These are phyloP conservation scores for Medicago ruthenica DNA, from an alignment of 306 rosid genomes.

Conservation along the genomic window DNA sequence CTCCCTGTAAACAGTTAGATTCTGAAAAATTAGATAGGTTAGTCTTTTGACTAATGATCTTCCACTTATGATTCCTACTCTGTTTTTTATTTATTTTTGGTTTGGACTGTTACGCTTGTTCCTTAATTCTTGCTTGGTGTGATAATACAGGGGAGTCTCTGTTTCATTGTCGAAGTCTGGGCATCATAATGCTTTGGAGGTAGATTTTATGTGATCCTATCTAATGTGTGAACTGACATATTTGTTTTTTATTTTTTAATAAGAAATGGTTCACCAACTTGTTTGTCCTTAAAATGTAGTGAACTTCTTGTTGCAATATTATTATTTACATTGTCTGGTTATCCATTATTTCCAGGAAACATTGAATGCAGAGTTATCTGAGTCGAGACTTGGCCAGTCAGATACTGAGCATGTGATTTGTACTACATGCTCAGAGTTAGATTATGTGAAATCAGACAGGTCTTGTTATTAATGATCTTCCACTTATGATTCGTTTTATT, in stretches of 20 bases:
- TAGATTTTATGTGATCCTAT: slow-evolving; percentile 43
- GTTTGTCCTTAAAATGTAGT: background rate
- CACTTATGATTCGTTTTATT: background rate
- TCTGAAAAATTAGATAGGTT: slow-evolving; percentile 64
- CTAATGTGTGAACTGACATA: background rate
- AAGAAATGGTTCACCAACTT: slow-evolving; percentile 5
- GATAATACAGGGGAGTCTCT: slow-evolving; percentile 58
- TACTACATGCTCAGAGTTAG: slow-evolving; percentile 18
- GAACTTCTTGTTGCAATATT: background rate
- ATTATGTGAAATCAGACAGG: slow-evolving; percentile 62
- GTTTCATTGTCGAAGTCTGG: slow-evolving; percentile 52
- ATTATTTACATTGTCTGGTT: background rate
- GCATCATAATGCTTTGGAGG: slow-evolving; percentile 53
- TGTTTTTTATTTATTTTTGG: background rate
- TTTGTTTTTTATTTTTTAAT: slow-evolving; percentile 9
- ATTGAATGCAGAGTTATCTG: slow-evolving; percentile 23
- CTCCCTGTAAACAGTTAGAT: slow-evolving; percentile 17
- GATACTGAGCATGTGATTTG: slow-evolving; percentile 37
- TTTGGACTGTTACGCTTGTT: slow-evolving; percentile 7
- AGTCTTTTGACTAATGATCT: slow-evolving; percentile 41
- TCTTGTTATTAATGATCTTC: slow-evolving; percentile 35
- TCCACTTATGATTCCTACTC: background rate
- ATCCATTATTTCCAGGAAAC: slow-evolving; percentile 45
- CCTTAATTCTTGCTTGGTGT: slow-evolving; percentile 15
- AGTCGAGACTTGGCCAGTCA: slow-evolving; percentile 31